Percentiles rank a stretch among this genome's conserved stretches.
Conservation (phyloP, 495 filamentous ascomycete genomes). For the Podospora fimiseda region DNA sequence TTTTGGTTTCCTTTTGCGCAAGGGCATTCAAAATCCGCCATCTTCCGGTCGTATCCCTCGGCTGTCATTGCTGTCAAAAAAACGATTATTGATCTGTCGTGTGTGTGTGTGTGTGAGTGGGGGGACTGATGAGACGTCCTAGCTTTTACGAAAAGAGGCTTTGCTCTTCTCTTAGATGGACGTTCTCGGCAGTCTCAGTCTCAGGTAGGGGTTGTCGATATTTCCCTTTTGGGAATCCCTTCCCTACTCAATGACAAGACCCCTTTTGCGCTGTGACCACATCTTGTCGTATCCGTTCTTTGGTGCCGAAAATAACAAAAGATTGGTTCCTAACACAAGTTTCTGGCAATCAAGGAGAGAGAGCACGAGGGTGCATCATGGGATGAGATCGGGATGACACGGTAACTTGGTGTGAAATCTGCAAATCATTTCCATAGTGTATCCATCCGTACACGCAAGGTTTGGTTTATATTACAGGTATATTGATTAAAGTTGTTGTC, state of each 20-base stretch:
- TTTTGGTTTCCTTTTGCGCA: background rate
- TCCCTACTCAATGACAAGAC: too few relatives aligned
- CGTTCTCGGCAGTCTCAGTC: background rate
- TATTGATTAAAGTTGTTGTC: too few relatives aligned
- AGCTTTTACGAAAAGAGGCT: too few relatives aligned
- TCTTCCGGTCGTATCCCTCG: background rate
- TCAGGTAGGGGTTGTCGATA: background rate
- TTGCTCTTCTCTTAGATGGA: too few relatives aligned
- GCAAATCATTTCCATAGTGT: background rate
- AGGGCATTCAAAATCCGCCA: too few relatives aligned
- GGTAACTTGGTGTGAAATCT: background rate
- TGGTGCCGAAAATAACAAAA: background rate
- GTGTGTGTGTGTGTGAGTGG: too few relatives aligned
- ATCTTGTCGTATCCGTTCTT: too few relatives aligned
- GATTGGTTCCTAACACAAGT: background rate
- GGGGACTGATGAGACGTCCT: too few relatives aligned
- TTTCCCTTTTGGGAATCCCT: background rate
- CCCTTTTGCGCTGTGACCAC: background rate
- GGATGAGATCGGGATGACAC: background rate
- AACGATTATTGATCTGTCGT: too few relatives aligned
- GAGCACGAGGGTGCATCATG: too few relatives aligned
- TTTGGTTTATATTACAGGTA: background rate
- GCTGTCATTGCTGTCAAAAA: background rate
- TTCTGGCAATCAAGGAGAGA: background rate
- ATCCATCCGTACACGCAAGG: too few relatives aligned